These are phyloP conservation scores for Physocladia obscura DNA, from an alignment of 192 early-diverging fungal species.

Conservation along the genomic window DNA sequence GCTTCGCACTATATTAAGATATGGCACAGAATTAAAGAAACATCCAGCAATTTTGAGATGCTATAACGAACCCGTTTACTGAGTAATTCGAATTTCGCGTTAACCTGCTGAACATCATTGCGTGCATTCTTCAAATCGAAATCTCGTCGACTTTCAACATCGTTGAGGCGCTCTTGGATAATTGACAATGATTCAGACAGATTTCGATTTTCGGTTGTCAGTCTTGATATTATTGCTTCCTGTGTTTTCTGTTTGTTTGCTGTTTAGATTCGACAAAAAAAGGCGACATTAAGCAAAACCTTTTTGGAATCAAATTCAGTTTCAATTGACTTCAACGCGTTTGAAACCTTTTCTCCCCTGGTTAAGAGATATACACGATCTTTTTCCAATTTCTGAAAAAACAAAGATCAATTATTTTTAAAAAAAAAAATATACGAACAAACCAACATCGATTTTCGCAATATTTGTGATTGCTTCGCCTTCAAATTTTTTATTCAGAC, in stretches of 20 bases:
- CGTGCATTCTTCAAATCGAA: background rate
- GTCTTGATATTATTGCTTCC: background rate
- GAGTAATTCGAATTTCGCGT: background rate
- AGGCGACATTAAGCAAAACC: background rate
- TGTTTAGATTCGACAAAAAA: background rate
- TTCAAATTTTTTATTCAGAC: background rate
- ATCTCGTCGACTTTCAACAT: background rate
- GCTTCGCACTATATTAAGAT: background rate
- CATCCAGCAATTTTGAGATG: background rate
- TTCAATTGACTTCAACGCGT: background rate
- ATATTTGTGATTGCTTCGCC: background rate
- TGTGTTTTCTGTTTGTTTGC: background rate
- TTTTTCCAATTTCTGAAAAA: slow-evolving; percentile 14
- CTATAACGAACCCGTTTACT: background rate
- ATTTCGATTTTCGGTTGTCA: background rate
- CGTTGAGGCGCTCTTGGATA: background rate
- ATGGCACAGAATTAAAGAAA: no score
- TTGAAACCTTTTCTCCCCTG: background rate
- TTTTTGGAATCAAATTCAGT: background rate
- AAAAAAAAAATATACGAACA: background rate
- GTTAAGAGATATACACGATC: background rate
- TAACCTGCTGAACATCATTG: background rate
- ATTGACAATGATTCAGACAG: background rate
- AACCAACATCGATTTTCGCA: background rate
- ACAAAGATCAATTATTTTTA: background rate